Base-by-base conservation (phyloP, 1,284 basidiomycete species). In the Puccinia hordei region DNA sequence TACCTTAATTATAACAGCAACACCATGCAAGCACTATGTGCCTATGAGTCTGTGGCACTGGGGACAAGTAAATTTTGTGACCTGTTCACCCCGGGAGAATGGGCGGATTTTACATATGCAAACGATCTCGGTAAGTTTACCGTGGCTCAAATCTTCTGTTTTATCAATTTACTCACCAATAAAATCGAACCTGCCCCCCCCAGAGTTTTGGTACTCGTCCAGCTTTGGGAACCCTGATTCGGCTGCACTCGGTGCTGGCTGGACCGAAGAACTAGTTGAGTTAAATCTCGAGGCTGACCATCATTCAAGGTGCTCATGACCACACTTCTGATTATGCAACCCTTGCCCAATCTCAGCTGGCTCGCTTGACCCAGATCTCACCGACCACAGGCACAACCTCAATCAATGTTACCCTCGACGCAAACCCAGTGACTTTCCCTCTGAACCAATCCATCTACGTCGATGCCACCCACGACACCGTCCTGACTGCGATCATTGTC, bases 381-480 rank as follows among this genome's bases (percentile, higher is more conserved):
- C 91, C 94, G 81, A 81, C 81, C 3, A 87, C 85, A 0, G 90
- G 92, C 86, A 91, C 92, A 84, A 90, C 91, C 30, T 90, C 90
- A 0, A 93, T 92, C 38, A 96, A 95, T 83, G 87, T 89, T 5
- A 95, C 94, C 0, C 87, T 95, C 33, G 88, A 93, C 82, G 88
- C 90, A 76, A 89, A 90, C 83, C 86, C 88, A 0, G 87, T 88
- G 30, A 92, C 89, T 0, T 95, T 94, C 90, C 94, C 94, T 2
- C 88, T 95, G 6, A 88, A 90, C 73, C 90, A 95, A 82, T 89
- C 88, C 80, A 87, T 95, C 59, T 95, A 94, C 83, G 93, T 93
- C 3, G 92, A 94, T 84, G 92, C 92, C 0, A 93, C 92, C 0
- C 92, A 93, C 81, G 92, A 93, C 71, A 82, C 83, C 72, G 82